A percentile compares a stretch with the other conserved stretches of the same genome.
Conservation (phyloP, 2,329 filamentous ascomycete species). For the Nigrograna mackinnonii region DNA sequence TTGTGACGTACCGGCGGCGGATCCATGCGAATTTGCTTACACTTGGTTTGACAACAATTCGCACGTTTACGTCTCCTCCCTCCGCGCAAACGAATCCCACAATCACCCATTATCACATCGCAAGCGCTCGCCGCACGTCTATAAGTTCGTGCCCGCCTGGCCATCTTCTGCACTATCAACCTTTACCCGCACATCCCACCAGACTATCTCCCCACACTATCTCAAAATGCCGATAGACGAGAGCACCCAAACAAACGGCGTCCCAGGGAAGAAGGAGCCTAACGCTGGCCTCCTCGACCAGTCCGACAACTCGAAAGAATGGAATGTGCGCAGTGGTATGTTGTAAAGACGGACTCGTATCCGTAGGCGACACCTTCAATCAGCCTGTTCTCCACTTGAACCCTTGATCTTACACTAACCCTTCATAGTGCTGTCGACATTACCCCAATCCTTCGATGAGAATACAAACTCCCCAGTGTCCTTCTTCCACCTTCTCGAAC, state of each 20-base stretch:
- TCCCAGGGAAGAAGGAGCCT: slow-evolving; percentile 32
- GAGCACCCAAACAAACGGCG: slow-evolving; percentile 46
- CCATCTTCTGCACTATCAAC: neutral
- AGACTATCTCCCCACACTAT: slow-evolving; percentile 1
- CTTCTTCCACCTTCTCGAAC: slow-evolving; percentile 93
- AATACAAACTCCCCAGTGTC: slow-evolving; percentile 75
- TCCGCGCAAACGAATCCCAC: no score
- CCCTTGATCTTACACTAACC: slow-evolving; percentile 2
- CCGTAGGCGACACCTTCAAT: slow-evolving; percentile 34
- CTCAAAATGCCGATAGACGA: slow-evolving; percentile 33
- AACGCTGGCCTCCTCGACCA: slow-evolving; percentile 39
- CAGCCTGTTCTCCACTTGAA: slow-evolving; percentile 7
- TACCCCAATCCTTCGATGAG: slow-evolving; percentile 62
- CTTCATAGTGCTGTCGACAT: slow-evolving; percentile 62
- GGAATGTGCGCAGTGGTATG: slow-evolving; percentile 53
- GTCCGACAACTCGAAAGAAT: slow-evolving; percentile 23
- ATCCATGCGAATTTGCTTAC: neutral
- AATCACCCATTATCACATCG: no score
- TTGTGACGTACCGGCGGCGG: neutral
- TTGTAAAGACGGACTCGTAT: slow-evolving; percentile 29
- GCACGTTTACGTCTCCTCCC: no score
- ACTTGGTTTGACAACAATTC: neutral
- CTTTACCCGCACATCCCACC: slow-evolving; percentile 16
- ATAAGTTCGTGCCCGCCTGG: no score
- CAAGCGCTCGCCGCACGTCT: no score